Percentiles rank a stretch among this genome's conserved stretches.
Conservation (phyloP, 345 rosid genomes). For the Nasturtium officinale region DNA sequence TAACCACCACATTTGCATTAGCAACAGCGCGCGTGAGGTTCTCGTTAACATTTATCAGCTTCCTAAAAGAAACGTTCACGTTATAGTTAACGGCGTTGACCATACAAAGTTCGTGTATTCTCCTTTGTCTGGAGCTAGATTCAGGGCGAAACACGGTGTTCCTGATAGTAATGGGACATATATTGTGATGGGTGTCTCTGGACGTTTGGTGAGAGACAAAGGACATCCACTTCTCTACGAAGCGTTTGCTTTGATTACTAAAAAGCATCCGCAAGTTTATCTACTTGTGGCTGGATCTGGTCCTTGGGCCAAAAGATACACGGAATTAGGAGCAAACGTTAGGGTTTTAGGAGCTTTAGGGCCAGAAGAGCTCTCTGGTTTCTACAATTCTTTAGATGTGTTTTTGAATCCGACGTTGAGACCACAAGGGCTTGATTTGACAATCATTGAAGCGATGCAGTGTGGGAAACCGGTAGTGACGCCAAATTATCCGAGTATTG, state of each 20-base stretch:
- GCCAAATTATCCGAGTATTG: constrained; percentile 72
- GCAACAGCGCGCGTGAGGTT: constrained; percentile 68
- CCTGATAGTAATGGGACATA: constrained; percentile 39
- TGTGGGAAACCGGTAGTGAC: constrained; percentile 70
- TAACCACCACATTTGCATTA: constrained; percentile 64
- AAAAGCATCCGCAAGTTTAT: constrained; percentile 45
- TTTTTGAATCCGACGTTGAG: constrained; percentile 75
- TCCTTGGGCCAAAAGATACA: constrained; percentile 67
- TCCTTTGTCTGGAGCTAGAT: constrained; percentile 46
- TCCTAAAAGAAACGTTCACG: constrained; percentile 59
- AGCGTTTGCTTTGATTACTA: constrained; percentile 52
- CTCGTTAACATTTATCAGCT: constrained; percentile 64
- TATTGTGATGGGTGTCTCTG: constrained; percentile 73
- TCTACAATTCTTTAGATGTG: constrained; percentile 67
- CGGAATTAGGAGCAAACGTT: constrained; percentile 58
- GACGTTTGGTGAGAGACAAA: constrained; percentile 71
- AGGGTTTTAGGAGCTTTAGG: constrained; percentile 61
- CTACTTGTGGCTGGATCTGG: constrained; percentile 77
- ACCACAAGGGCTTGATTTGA: constrained; percentile 73
- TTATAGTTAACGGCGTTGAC: constrained; percentile 77
- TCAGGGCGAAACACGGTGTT: constrained; percentile 51
- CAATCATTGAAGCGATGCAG: constrained; percentile 74
- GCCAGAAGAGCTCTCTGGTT: constrained; percentile 54
- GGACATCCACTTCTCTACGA: constrained; percentile 71
- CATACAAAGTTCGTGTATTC: constrained; percentile 50